Evolutionary conservation across 805 yeast genomes (phyloP), one percentile per base, ranked within the genome.

Genomic region (Candida andamanensis): DNA sequence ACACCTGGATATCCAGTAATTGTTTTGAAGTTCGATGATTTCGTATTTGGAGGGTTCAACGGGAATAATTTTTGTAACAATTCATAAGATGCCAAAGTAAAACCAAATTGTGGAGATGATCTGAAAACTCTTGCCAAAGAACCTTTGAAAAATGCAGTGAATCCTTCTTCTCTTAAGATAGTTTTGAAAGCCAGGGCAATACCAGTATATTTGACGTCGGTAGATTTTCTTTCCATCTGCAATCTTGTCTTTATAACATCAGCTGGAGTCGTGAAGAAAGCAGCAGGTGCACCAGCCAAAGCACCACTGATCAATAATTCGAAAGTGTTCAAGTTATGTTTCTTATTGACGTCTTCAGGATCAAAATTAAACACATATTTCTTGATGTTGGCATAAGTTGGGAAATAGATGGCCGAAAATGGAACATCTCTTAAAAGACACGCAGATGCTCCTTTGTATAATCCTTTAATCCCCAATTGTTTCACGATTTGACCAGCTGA

Each of bases 31-130:
- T 60, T 63, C 17, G 71, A 64, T 30, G 59, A 65, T 32, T 51
- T 57, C 30, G 71, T 63, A 37, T 57, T 53, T 25, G 70, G 67
- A 24, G 72, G 70, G 59, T 66, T 78, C 43, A 82, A 72, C 28
- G 96, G 95, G 60, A 86, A 67, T 48, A 80, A 49, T 29, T 70
- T 74, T 56, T 90, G 95, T 58, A 90, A 78, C 20, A 92, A 59
- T 60, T 90, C 98, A 61, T 92, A 90, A 16, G 95, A 89, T n/a
- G 97, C 97, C 49, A 90, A 72, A 5, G 98, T 90, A 63, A 89
- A 89, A 34, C 97, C 98, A 58, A 90, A 90, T 60, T 90, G 98
- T 6, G 98, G 98, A 1, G 97, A 87, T 4, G 97, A 89, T 61
- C 97, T 76, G 50, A 87, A 68, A 24, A 90, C 87, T 59, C 98